phyloP scores from a whole-genome alignment of 108 stramenopile species.

The Cyclotella choctawhatcheeana region DNA sequence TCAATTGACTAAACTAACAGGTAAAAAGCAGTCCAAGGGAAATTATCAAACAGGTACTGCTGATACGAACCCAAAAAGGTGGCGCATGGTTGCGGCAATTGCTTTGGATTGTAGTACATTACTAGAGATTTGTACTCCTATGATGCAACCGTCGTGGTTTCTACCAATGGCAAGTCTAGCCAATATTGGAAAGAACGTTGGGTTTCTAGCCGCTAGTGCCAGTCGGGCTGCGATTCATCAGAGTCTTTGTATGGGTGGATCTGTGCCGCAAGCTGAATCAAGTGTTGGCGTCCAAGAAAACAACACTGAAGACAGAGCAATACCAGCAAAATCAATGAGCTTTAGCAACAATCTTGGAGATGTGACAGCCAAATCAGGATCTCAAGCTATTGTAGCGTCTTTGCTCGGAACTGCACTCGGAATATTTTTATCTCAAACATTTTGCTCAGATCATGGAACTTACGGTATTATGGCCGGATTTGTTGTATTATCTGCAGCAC shows the following conservation, averaged over 20 bases:
- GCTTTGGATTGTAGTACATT: conserved; percentile 85
- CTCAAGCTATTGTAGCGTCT: conserved; percentile 90
- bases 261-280: neutral
- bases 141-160: conserved; percentile 76
- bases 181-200: conserved; percentile 97
- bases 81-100: conserved; percentile 89
- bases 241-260: conserved; percentile 63
- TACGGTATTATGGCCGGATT: conserved; percentile 42
- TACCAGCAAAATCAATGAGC: neutral
- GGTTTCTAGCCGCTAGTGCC: conserved; percentile 93
- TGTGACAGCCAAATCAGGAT: conserved; percentile 95
- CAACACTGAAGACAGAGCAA: neutral
- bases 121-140: conserved; percentile 88
- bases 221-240: conserved; percentile 94
- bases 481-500: conserved; percentile 64
- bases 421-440: conserved; percentile 74
- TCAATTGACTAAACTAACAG: conserved; percentile 15
- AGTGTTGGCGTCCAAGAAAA: neutral
- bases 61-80: conserved; percentile 90
- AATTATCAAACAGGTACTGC: conserved; percentile 55
- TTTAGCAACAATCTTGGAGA: conserved; percentile 89
- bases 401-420: conserved; percentile 91
- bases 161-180: conserved; percentile 89
- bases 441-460: conserved; percentile 49
- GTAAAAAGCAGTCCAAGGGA: conserved; percentile 11